Conservation (phyloP, 441 rosid genomes). For the Populus tomentosa region DNA sequence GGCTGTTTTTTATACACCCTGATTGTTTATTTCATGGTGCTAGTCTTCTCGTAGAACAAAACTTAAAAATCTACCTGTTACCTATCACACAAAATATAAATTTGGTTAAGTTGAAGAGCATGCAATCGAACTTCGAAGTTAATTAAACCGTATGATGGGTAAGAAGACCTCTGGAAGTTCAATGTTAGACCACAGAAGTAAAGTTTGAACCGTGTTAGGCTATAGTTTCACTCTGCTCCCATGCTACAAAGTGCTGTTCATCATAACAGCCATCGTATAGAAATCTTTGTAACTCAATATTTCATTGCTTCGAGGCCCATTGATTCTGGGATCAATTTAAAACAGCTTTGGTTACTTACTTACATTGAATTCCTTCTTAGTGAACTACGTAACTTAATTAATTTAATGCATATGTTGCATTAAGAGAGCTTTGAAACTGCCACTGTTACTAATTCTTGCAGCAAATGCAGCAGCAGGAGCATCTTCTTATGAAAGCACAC, state of each 20-base stretch:
- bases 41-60: background rate
- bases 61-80: background rate
- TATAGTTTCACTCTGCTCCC: background rate
- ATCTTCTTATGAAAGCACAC: background rate
- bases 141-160: background rate
- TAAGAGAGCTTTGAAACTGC: constrained; percentile 16
- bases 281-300: background rate
- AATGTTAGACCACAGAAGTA: background rate
- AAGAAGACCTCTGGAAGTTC: background rate
- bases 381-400: background rate
- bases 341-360: background rate
- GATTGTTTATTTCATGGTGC: background rate
- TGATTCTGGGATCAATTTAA: background rate
- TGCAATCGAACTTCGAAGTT: background rate
- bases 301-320: background rate
- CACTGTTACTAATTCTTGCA: constrained; percentile 1
- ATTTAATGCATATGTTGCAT: background rate
- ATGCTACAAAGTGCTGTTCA: background rate
- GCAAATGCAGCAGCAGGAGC: background rate
- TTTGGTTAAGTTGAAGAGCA: background rate
- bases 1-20: background rate
- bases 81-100: background rate
- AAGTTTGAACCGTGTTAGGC: background rate
- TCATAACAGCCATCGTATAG: background rate
- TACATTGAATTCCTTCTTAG: background rate